Base-by-base conservation (phyloP, 331 rosid genomes). In the Arachis monticola region DNA sequence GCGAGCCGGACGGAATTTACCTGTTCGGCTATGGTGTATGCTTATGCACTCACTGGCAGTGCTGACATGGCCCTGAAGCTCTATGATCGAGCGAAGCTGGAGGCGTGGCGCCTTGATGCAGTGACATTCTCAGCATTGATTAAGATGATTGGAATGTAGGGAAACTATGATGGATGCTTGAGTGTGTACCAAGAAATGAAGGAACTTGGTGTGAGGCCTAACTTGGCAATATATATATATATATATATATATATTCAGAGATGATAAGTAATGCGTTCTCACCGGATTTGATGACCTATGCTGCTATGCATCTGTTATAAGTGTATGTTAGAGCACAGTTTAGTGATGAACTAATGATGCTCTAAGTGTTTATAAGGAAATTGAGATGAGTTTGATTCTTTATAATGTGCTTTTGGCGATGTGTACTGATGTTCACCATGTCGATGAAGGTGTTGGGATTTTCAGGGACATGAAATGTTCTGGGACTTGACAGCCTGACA, bases 161-260 rank as follows among this genome's bases (percentile, higher is more conserved):
- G 91, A 41, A 92, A 90, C 60, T 90, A 72, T 70, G 96, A 90
- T 77, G 96, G 98, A 46, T 90, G 98, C 77, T 83, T 92, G 75
- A 92, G 88, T 85, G 91, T 92, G 11, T 92, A 83, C 45, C 92
- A 92, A 78, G 98, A 92, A 80, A 90, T 92, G 98, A 92, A 92
- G 84, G 92, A 86, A 56, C 86, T 88, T 42, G 96, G 93, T 73
- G 89, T 62, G 61, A 87, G 87, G 79, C 89, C 95, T 1, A 90
- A 88, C 60, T 22, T 90, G 86, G 89, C 85, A 72, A 17, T 17
- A 17, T 17, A 17, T 17, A 17, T 17, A 17, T 17, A 17, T 17
- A 17, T 17, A 80, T 81, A 71, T 88, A 80, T 68, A 88, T 90
- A 67, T 82, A 82, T 77, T 84, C 74, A 50, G 98, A 93, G 87